Conservation (phyloP, 192 early-diverging fungal species). For the Coemansia sp. region DNA sequence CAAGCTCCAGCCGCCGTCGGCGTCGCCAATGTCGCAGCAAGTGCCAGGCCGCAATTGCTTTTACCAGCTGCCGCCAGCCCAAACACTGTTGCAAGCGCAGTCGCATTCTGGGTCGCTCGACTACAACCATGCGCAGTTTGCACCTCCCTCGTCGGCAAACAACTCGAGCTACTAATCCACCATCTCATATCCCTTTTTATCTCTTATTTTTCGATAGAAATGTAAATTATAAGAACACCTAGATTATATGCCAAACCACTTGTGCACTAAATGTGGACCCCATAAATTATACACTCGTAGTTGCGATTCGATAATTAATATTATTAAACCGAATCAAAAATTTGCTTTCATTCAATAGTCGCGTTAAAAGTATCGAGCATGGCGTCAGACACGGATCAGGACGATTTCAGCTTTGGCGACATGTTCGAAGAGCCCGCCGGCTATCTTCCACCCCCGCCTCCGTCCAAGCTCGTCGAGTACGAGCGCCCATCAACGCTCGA, state of each 20-base stretch:
- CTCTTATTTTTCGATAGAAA: background rate
- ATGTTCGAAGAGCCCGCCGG: background rate
- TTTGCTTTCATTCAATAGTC: too few relatives aligned
- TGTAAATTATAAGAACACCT: too few relatives aligned
- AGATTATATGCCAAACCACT: too few relatives aligned
- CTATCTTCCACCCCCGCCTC: background rate
- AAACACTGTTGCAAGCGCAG: slow-evolving; percentile 43
- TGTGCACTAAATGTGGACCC: too few relatives aligned
- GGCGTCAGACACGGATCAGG: background rate
- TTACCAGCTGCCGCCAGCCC: slow-evolving; percentile 44
- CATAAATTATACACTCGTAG: too few relatives aligned
- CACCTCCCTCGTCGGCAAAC: slow-evolving; percentile 17
- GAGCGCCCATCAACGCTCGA: background rate
- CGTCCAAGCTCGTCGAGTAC: background rate
- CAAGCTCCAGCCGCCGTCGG: slow-evolving; percentile 16
- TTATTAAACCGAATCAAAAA: too few relatives aligned
- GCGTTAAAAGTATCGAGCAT: background rate
- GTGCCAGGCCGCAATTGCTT: slow-evolving; percentile 16
- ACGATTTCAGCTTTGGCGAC: background rate
- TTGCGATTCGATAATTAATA: too few relatives aligned
- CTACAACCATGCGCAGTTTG: slow-evolving; percentile 16
- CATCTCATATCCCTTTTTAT: background rate
- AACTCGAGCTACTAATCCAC: slow-evolving; percentile 12
- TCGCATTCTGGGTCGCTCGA: slow-evolving; percentile 3
- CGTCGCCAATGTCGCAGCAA: slow-evolving; percentile 28